Base-by-base conservation (phyloP, 495 filamentous ascomycete genomes). In the Pyrenula aspistea region DNA sequence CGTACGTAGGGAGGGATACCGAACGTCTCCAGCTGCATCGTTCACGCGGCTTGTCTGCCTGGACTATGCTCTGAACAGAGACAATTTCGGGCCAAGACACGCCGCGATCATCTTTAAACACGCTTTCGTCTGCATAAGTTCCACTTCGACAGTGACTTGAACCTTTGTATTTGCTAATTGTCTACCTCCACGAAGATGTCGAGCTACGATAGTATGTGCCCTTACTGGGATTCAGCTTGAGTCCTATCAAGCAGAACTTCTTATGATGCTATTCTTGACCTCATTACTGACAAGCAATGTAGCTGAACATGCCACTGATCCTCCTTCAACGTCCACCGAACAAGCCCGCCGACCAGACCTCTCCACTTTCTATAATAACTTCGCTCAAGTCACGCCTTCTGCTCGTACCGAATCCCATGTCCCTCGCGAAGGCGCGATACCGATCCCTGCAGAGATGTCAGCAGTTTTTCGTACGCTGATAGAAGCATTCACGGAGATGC, bases 281-380 rank as follows among this genome's bases (percentile, higher is more conserved):
- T 8, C 8, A 10, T 8, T 20, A 10, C 50, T 52, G 22, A 52
- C 50, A 55, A 66, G n/a, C 48, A 58, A 47, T 55, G 10, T 52
- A 52, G 50, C 22, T 20, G 50, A 52, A 19, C 50, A 52, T 52
- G 50, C 73, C 24, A 65, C 68, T 47, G 67, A 73, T 57, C 74
- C 72, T 54, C 64, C 72, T 42, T 53, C 68, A 71, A 73, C 56
- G 53, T 65, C 25, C 60, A 72, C 55, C 59, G 64, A 56, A 42
- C 73, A 60, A 62, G 73, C 62, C 57, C 84, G 83, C 53, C 87
- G 88, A 51, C 83, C 89, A 42, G 89, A 95, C 72, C 86, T 96
- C 71, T 85, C 86, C 51, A 88, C 85, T 68, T 96, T 97, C 81
- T 91, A 86, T 74, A 74, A 84, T 49, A 83, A 85, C 53, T 83